A percentile compares a stretch with the other conserved stretches of the same genome.
phyloP scores from a whole-genome alignment of 2,329 filamentous ascomycete genomes.

The Tolypocladium amazonense region DNA sequence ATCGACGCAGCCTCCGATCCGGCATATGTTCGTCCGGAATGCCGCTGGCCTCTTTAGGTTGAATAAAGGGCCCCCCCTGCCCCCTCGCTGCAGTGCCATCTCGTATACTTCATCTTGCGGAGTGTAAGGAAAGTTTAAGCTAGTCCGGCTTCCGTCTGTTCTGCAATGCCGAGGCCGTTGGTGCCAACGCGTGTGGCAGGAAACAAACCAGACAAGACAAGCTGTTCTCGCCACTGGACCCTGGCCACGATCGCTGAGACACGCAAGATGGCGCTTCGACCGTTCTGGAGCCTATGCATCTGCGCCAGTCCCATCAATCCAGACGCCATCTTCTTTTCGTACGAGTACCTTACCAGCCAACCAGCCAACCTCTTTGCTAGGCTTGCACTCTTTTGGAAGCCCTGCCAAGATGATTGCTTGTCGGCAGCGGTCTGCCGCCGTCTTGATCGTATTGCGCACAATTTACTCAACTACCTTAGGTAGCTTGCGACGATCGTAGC shows the following conservation, averaged over 20 bases:
- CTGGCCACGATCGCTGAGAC: slow-evolving; percentile 1
- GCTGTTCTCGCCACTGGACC: neutral
- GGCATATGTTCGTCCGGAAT: neutral
- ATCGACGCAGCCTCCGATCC: neutral
- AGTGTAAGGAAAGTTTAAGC: neutral
- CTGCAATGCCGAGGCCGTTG: neutral
- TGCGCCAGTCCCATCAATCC: neutral
- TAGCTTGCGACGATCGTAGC: too few relatives aligned
- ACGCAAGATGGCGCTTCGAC: slow-evolving; percentile 4
- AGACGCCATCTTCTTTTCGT: neutral
- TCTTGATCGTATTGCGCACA: too few relatives aligned
- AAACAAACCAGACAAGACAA: neutral
- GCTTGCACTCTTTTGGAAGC: neutral
- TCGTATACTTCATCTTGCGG: neutral
- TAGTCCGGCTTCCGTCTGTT: neutral
- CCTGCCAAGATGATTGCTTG: neutral
- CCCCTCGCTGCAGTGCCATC: neutral
- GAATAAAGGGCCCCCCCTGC: neutral
- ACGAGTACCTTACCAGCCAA: neutral
- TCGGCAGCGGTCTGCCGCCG: too few relatives aligned
- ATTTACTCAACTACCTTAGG: too few relatives aligned
- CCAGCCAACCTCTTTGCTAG: neutral
- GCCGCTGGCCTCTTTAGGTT: neutral
- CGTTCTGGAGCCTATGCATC: neutral
- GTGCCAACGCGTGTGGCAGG: neutral